Base-by-base conservation (phyloP, 1,284 basidiomycete genomes). In the Irpex lacteus region DNA sequence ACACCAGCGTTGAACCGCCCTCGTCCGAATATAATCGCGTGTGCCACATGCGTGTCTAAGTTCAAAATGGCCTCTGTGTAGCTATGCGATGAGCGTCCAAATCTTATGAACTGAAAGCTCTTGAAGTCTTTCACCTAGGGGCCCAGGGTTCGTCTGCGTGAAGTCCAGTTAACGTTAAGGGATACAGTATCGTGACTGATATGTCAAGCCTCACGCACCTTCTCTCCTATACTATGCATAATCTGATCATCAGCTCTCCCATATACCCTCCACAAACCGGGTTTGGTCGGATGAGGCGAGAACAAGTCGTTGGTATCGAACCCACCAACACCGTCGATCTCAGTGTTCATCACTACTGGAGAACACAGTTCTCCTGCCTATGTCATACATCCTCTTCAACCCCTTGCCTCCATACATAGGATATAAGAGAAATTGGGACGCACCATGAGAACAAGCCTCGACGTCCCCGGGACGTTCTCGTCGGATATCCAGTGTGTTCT, bases 231-330 rank as follows among this genome's bases (percentile, higher is more conserved):
- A 7, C 70, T 73, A 61, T 79, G 78, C 60, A 81, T 78, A 26
- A 83, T 80, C 65, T 83, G 82, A 64, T 84, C 82, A 65, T 85
- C 82, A 2, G 72, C 69, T 3, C 83, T 75, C 2, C 83, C 83
- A 44, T 75, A 73, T 26, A 82, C 72, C 62, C 74, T 78, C 78
- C 78, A 85, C 7, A 73, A 71, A 15, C 75, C 76, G 3, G 73
- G 70, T 50, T 76, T 77, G 0, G 74, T 76, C 1, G 82, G 80
- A 66, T 85, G 83, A 5, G 74, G 79, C 4, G 72, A 65, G 8
- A 82, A 70, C 15, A 84, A 69, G 66, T 85, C 83, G n/a, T 71
- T 77, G 0, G 79, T 76, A 1, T 69, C 69, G 58, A 71, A 78
- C 2, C 68, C 77, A 19, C 66, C 64, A 2, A 57, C 52, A 0